Base-by-base conservation (phyloP, 495 filamentous ascomycete species). In the Penicillium psychrofluorescens region DNA sequence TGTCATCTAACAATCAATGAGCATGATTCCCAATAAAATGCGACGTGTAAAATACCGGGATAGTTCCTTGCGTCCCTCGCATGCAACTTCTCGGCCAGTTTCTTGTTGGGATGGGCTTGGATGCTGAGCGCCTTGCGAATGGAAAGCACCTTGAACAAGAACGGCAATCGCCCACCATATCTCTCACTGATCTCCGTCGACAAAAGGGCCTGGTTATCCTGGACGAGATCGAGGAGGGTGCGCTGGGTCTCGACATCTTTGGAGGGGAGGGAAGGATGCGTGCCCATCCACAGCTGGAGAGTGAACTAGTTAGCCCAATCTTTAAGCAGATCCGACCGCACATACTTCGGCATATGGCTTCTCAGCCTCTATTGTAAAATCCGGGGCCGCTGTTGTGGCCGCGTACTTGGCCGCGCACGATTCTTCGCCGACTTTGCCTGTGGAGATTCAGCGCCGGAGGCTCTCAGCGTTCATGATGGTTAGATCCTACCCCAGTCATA, bases 91-190 rank as follows among this genome's bases (percentile, higher is more conserved):
- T 95, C 91, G 27, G 92, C 92, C 30, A 97, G 81, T 62, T 90
- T 92, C 77, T 98, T 98, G 70, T 98, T 95, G 38, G 92, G 92
- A 53, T 97, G 92, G 27, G 92, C 92, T 64, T 98, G 92, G 50
- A 98, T 98, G 53, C 87, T 94, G 41, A 98, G 76, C 4, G 92
- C 92, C 56, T 98, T 98, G 56, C 79, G 75, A 61, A 96, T 88
- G 1, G 87, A 94, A 32, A 98, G 79, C 29, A 98, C 90, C 70
- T 98, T 98, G 80, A 98, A 94, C 7, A 97, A 79, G 60, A 98
- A 98, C 0, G 92, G 92, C 4, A 98, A 76, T 58, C 90, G 92
- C 46, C 77, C 64, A 39, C 78, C 84, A 64, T 86, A 95, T 46
- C 68, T 75, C 42, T 85, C 76, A 40, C 71, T 80, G 38, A 97